Evolutionary conservation across 2,329 filamentous ascomycete species (phyloP).

Genomic region (Aspergillus pseudotamarii): DNA sequence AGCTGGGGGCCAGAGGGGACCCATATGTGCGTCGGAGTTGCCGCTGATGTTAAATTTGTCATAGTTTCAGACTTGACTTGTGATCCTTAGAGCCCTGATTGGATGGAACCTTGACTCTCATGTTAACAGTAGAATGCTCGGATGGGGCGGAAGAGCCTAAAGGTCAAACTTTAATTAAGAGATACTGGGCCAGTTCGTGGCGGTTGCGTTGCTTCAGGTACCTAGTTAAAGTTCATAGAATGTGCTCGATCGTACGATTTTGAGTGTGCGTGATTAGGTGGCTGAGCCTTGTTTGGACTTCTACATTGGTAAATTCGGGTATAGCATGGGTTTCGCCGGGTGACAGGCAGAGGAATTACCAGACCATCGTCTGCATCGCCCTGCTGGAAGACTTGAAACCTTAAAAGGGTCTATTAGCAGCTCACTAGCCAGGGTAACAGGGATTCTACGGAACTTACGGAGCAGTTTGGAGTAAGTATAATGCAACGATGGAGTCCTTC

Average conservation of each 20-base stretch:
- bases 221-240: not conserved
- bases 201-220: not conserved
- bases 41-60: not conserved
- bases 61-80: not conserved
- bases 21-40: not conserved
- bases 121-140: not conserved
- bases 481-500: not conserved
- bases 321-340: not conserved
- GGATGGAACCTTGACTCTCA: not conserved
- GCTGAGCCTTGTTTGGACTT: not conserved
- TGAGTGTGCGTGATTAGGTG: not conserved
- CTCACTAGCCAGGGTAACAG: not conserved
- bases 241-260: not conserved
- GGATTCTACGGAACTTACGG: not conserved
- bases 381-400: not conserved
- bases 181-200: not conserved
- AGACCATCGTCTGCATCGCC: not conserved
- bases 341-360: not conserved
- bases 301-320: not conserved
- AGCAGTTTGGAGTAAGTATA: not conserved
- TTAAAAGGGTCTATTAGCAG: not conserved
- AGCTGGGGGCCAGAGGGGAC: not conserved
- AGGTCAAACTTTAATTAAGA: not conserved
- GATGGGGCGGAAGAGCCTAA: slow-evolving; percentile 2
- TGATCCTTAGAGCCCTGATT: not conserved